These are phyloP conservation scores for Meira nashicola DNA, from an alignment of 1,284 basidiomycete species.

Conservation along the genomic window DNA sequence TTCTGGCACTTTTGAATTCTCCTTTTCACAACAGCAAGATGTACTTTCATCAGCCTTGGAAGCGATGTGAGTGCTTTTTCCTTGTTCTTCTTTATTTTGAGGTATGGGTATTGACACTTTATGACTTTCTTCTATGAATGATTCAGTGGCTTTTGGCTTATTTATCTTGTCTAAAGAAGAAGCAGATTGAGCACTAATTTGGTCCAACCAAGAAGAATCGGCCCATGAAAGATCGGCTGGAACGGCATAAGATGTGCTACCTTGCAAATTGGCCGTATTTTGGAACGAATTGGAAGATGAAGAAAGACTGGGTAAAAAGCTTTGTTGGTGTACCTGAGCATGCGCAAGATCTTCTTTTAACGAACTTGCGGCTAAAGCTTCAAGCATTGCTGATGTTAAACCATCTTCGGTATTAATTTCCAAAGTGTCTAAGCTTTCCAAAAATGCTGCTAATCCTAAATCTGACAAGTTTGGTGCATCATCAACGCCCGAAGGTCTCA, in stretches of 20 bases:
- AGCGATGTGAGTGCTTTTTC: not conserved
- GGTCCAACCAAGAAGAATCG: constrained; percentile 25
- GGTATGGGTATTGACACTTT: not conserved
- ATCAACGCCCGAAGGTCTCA: not conserved
- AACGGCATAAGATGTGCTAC: constrained; percentile 35
- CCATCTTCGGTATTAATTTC: constrained; percentile 43
- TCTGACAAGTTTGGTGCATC: constrained; percentile 30
- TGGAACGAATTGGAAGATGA: no score
- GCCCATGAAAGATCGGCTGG: constrained; percentile 51
- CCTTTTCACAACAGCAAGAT: constrained; percentile 9
- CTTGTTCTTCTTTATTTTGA: not conserved
- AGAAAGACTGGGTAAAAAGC: not conserved
- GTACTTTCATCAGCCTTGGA: not conserved
- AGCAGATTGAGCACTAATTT: not conserved
- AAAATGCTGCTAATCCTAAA: constrained; percentile 45
- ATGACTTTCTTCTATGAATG: not conserved
- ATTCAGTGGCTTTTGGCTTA: not conserved
- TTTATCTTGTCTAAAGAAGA: not conserved
- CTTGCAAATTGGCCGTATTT: not conserved
- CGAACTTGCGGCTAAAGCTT: constrained; percentile 10
- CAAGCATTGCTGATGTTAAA: constrained; percentile 17
- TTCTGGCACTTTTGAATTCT: not conserved
- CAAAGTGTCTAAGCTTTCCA: constrained; percentile 48
- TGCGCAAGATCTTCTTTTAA: not conserved
- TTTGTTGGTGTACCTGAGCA: not conserved